Conservation (phyloP, 139 green algal species). For the Chlamydomonas schloesseri region DNA sequence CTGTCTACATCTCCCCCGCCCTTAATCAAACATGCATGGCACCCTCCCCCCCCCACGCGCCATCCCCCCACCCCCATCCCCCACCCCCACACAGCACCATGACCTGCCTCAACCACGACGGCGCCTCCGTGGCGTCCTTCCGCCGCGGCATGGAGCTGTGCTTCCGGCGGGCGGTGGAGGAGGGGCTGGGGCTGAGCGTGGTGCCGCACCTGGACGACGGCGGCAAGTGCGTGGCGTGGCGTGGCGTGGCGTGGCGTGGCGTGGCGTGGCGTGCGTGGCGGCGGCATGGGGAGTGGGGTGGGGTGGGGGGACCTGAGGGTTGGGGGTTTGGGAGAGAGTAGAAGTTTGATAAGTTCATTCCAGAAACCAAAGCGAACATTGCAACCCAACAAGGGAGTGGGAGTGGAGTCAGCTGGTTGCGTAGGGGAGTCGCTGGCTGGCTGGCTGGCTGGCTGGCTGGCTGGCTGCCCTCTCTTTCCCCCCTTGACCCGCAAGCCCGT, state of each 20-base stretch:
- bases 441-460: no score
- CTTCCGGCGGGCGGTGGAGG: slow-evolving; percentile 29
- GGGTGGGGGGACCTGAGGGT: background rate
- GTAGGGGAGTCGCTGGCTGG: no score
- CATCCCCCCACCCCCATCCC: background rate
- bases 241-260: background rate
- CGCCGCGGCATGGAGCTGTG: slow-evolving; percentile 38
- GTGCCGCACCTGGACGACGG: slow-evolving; percentile 48
- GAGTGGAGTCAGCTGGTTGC: no score
- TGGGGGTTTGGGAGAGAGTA: no score
- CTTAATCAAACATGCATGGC: no score
- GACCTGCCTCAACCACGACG: background rate
- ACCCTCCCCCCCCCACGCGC: background rate
- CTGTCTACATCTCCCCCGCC: no score
- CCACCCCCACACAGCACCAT: background rate
- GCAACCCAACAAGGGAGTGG: no score
- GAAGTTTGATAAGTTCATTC: no score
- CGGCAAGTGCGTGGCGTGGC: background rate
- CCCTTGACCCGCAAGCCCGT: no score
- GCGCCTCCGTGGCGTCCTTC: slow-evolving; percentile 14
- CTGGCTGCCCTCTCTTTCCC: no score
- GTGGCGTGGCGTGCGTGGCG: background rate
- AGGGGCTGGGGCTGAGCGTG: slow-evolving; percentile 37
- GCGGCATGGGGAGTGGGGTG: background rate
- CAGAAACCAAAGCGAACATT: no score